Percentiles rank a stretch among this genome's conserved stretches.
phyloP scores from a whole-genome alignment of 352 stramenopile species.

The Globisporangium cystogenes region DNA sequence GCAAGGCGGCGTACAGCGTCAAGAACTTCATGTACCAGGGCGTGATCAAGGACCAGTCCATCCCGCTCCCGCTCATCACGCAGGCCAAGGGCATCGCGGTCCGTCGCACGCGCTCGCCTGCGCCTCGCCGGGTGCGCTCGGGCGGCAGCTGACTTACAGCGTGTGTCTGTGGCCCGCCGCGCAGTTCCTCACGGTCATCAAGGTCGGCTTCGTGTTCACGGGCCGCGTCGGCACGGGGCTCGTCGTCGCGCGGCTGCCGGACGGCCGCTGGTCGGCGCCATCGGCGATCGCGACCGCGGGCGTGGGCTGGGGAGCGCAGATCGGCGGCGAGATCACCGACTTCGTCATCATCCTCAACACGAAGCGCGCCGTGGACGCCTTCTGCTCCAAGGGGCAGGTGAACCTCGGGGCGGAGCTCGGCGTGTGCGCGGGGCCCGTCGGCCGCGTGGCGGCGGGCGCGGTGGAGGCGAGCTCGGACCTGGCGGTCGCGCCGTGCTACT shows the following conservation, averaged over 20 bases:
- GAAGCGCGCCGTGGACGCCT: constrained; percentile 79
- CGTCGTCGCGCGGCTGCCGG: constrained; percentile 87
- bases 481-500: constrained; percentile 88
- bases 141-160: too few species aligned
- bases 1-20: constrained; percentile 91
- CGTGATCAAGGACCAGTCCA: constrained; percentile 87
- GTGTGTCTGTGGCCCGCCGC: neutral
- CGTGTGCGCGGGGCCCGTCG: constrained; percentile 86
- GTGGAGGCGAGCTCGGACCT: constrained; percentile 70
- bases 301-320: constrained; percentile 87
- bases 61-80: constrained; percentile 84
- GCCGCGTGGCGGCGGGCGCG: constrained; percentile 72
- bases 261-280: constrained; percentile 94
- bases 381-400: constrained; percentile 78
- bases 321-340: constrained; percentile 91
- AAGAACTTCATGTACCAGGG: constrained; percentile 89
- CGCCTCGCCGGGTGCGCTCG: too few species aligned
- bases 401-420: constrained; percentile 89
- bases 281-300: constrained; percentile 92
- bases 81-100: constrained; percentile 88
- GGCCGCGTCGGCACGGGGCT: constrained; percentile 90
- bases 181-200: constrained; percentile 91
- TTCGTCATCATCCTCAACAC: constrained; percentile 94
- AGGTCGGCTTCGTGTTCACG: constrained; percentile 86
- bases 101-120: too few species aligned